These are phyloP conservation scores for Pyrenophora graminea DNA, from an alignment of 2,329 filamentous ascomycete species.

Conservation along the genomic window DNA sequence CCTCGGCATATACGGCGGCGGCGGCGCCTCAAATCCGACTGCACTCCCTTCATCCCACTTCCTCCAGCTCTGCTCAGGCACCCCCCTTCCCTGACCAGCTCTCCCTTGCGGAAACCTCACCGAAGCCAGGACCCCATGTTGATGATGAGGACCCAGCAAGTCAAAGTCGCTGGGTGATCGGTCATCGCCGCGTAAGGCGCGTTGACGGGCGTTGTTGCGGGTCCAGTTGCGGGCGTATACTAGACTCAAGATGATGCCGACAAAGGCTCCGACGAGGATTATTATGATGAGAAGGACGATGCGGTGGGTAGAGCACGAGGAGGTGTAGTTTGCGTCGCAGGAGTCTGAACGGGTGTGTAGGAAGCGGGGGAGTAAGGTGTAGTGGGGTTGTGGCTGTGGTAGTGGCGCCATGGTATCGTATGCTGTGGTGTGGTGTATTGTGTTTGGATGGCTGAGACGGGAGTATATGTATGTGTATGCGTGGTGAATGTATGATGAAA, in stretches of 20 bases:
- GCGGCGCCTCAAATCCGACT: conserved; percentile 8
- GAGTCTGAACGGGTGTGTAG: conserved; percentile 17
- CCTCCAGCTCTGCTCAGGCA: neutral
- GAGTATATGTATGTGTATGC: no score
- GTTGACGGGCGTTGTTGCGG: neutral
- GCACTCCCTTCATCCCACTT: conserved; percentile 2
- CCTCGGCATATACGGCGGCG: conserved; percentile 20
- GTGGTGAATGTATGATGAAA: no score
- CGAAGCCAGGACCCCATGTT: neutral
- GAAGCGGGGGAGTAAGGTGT: neutral
- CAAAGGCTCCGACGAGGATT: conserved; percentile 19
- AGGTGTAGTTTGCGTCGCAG: conserved; percentile 18
- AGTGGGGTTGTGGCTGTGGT: no score
- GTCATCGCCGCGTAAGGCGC: neutral
- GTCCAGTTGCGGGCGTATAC: conserved; percentile 13
- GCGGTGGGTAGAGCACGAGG: conserved; percentile 24
- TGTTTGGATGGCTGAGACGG: no score
- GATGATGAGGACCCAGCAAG: neutral
- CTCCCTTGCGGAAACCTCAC: neutral
- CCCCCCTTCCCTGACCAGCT: neutral
- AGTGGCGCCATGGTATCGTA: conserved; percentile 14
- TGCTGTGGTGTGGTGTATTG: neutral
- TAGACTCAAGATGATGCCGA: conserved; percentile 17
- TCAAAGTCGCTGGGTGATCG: no score
- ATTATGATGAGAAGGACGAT: conserved; percentile 27